Evolutionary conservation across 208 protist species (phyloP), one percentile per base, ranked within the genome.

Genomic region (Leishmania turanica): DNA sequence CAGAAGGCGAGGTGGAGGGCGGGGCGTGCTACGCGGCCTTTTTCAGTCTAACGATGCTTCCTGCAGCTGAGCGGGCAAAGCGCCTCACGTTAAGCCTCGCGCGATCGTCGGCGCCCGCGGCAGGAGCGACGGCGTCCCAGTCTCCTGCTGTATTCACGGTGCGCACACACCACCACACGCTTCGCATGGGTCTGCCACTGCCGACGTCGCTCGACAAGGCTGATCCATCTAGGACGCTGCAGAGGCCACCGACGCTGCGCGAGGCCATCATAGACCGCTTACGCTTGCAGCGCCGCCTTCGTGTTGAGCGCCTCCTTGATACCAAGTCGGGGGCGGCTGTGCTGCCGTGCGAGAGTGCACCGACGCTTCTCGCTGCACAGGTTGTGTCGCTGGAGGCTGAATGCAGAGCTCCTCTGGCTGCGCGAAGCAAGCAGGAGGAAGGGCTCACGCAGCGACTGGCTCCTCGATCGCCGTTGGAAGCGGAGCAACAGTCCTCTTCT

Each of bases 271-370:
- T 81, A 1, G 47, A 75, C 9, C 82, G 82, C 15, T 53, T 86
- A 66, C 40, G 70, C 7, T 65, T 74, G n/a, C 77, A 82, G 74
- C 72, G 82, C 45, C 73, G 82, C 71, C 65, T 86, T 15, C 6
- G 5, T 1, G 75, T 82, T 40, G 54, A 56, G 19, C 77, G 82
- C 4, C 49, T 90, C 9, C 73, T 93, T 74, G 92, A 95, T 82
- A 19, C 84, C 13, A 80, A 77, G 1, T 90, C 84, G 27, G 92
- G 89, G 7, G 90, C 88, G 4, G 87, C 90, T 19, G 85, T 95
- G 37, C 82, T 93, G 65, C 92, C 92, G 0, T 93, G 88, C 66
- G 90, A 95, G 81, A 71, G 65, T 45, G 78, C 88, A 4, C 24
- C 68, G 24, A 74, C 53, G 19, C 53, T 87, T 42, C 19, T 90